Percentiles rank a stretch among this genome's conserved stretches.
These are phyloP conservation scores for Gardenia jasminoides DNA, from an alignment of 257 asterid genomes.

Conservation along the genomic window DNA sequence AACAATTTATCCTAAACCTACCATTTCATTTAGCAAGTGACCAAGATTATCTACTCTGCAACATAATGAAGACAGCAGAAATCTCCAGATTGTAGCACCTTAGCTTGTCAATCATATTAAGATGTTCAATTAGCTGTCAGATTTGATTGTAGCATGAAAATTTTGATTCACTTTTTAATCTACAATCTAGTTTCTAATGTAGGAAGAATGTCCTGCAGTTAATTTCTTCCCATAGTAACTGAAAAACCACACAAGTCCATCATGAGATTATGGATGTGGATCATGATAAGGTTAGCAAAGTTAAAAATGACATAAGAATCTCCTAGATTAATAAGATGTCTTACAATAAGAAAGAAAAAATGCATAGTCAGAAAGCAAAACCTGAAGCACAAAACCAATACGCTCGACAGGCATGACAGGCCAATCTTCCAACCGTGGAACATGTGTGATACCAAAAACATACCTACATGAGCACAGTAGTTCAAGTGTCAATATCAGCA, in stretches of 20 bases:
- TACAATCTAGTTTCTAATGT: neutral
- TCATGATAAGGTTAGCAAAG: neutral
- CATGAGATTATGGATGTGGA: neutral
- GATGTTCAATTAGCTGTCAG: neutral
- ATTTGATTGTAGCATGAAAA: neutral
- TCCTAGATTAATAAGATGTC: neutral
- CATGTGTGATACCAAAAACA: conserved; percentile 92
- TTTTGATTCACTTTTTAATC: neutral
- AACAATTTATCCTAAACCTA: neutral
- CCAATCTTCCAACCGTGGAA: conserved; percentile 96
- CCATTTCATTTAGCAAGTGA: neutral
- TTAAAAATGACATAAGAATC: neutral
- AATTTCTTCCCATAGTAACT: neutral
- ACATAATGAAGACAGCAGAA: neutral
- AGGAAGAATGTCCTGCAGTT: neutral
- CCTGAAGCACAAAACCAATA: conserved; percentile 94
- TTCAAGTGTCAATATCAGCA: neutral
- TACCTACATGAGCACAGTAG: conserved; percentile 52
- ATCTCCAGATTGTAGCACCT: neutral
- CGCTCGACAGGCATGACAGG: conserved; percentile 97
- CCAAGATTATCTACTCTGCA: neutral
- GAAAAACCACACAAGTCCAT: neutral
- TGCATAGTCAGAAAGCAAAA: conserved; percentile 19
- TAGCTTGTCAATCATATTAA: neutral
- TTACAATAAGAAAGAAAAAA: neutral